Evolutionary conservation across 2,329 filamentous ascomycete species (phyloP).

Genomic region (Colletotrichum sp.): DNA sequence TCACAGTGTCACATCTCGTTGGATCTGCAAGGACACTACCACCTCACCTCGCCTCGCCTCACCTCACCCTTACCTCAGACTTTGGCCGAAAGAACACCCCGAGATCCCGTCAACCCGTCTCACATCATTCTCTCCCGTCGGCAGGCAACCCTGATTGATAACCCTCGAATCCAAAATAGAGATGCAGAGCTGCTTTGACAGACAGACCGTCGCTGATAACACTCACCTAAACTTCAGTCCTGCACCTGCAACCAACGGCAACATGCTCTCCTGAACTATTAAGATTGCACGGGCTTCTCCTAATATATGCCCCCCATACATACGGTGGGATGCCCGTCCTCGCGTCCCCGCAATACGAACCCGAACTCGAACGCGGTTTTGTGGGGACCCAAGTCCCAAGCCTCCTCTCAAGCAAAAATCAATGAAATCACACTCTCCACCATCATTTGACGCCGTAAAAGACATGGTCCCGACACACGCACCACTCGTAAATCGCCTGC

Average conservation of each 20-base stretch:
- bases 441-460: not conserved
- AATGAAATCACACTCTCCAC: not conserved
- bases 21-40: not conserved
- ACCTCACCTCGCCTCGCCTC: not conserved
- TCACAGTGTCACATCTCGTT: not conserved
- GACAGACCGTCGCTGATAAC: not conserved
- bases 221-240: not conserved
- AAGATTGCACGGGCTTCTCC: not conserved
- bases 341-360: not conserved
- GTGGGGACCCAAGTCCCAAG: not conserved
- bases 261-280: not conserved
- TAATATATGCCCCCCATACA: not conserved
- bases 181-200: not conserved
- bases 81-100: not conserved
- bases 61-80: not conserved
- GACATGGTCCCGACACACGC: not conserved
- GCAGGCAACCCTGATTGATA: not conserved
- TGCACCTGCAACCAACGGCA: not conserved
- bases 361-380: slow-evolving; percentile 1
- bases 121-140: not conserved
- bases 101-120: not conserved
- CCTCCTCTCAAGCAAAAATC: not conserved
- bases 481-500: not conserved
- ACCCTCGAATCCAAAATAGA: not conserved
- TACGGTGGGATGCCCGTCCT: not conserved